Evolutionary conservation across 176 grass and related monocot species (phyloP), one percentile per base, ranked within the genome.

Genomic region (Melocanna baccifera): DNA sequence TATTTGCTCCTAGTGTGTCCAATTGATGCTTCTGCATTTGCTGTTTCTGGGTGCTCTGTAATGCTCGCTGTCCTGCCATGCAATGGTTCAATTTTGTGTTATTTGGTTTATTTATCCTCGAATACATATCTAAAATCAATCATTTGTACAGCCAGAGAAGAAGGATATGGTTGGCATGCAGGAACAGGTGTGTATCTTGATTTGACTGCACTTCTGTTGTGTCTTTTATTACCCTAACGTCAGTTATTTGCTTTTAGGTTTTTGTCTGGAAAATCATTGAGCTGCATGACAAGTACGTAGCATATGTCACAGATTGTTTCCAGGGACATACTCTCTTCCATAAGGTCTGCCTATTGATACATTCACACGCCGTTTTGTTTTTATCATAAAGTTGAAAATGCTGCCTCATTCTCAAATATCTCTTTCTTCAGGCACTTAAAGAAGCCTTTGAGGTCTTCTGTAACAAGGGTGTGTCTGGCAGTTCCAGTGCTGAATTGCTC

Each of bases 401-500:
- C 14, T 50, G 4, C 28, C 50, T 51, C 22, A 85, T 37, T 70
- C 41, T 59, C 15, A 68, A 28, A 61, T 37, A 0, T 77, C 13
- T 81, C 13, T 25, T 66, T 91, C 34, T 81, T 20, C 65, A 99
- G 93, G 96, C 96, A 72, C 89, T 99, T 81, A 94, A 96, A 87
- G 96, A 99, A 75, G 93, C 97, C 22, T 99, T 99, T 71, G 97
- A 96, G 81, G 93, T 99, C 46, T 99, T 99, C 84, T 99, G 97
- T 85, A 99, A 96, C 67, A 96, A 99, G 82, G 88, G 88, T 65
- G 91, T 99, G 45, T 91, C 91, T 68, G 97, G 97, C 81, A 99
- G 97, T 67, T 91, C 93, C 6, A 96, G 90, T 92, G 93, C 97
- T 29, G 93, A 99, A 85, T 84, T 99, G 66, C 79, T 99, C 1